phyloP scores from a whole-genome alignment of 352 stramenopile species.

The Blastocystis sp. region DNA sequence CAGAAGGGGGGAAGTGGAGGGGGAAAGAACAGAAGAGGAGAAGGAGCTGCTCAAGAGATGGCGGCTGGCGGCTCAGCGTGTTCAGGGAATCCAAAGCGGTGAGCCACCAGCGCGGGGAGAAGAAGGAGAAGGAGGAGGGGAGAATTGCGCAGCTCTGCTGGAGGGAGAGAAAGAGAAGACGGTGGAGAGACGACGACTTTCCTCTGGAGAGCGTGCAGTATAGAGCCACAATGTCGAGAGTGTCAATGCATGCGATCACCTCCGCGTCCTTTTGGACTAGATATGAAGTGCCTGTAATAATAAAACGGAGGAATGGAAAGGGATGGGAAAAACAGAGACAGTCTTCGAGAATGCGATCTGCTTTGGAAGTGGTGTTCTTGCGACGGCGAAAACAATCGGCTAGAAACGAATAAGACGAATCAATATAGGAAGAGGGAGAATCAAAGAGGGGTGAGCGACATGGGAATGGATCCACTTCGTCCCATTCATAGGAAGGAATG shows the following conservation, averaged over 20 bases:
- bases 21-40: background rate
- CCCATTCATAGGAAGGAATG: background rate
- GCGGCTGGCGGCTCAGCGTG: too few species aligned
- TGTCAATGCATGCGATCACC: background rate
- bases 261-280: background rate
- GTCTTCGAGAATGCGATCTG: background rate
- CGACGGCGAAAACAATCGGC: too few species aligned
- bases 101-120: background rate
- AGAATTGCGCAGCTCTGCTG: background rate
- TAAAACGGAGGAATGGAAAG: background rate
- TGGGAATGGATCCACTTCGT: too few species aligned
- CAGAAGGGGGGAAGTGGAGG: background rate
- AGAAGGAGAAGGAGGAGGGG: background rate
- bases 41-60: background rate
- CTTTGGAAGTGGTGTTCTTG: too few species aligned
- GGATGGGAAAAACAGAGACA: background rate
- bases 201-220: background rate
- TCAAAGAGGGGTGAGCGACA: background rate
- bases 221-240: background rate
- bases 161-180: background rate
- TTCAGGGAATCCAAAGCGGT: background rate
- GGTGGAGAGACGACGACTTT: background rate
- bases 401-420: too few species aligned
- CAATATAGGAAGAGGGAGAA: background rate
- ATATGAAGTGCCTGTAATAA: background rate